phyloP scores from a whole-genome alignment of 2,329 filamentous ascomycete species.

The Exutisphaerella laricina region DNA sequence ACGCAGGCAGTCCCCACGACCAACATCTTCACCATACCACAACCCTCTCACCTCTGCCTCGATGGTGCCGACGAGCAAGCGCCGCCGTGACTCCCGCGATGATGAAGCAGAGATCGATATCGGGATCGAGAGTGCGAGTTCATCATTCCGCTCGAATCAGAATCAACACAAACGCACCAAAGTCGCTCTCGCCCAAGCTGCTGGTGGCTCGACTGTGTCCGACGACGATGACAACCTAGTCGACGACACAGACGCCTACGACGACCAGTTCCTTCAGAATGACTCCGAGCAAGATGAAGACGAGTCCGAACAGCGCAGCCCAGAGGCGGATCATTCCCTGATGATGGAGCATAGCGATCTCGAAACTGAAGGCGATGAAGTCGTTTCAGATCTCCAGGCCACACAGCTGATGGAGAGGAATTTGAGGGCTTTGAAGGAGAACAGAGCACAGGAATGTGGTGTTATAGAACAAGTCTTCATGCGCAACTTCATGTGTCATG shows the following conservation, averaged over 20 bases:
- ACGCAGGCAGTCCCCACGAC: too few species aligned
- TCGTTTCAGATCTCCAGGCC: slow-evolving; percentile 24
- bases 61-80: slow-evolving; percentile 17
- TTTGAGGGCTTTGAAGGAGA: slow-evolving; percentile 44
- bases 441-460: slow-evolving; percentile 71
- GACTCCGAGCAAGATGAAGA: slow-evolving; percentile 7
- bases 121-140: slow-evolving; percentile 27
- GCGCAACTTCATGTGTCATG: slow-evolving; percentile 95
- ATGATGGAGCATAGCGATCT: slow-evolving; percentile 8
- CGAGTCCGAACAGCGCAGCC: neutral
- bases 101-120: slow-evolving; percentile 14
- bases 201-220: slow-evolving; percentile 26
- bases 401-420: slow-evolving; percentile 31
- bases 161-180: slow-evolving; percentile 26
- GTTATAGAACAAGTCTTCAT: slow-evolving; percentile 85
- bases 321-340: slow-evolving; percentile 5
- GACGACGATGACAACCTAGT: slow-evolving; percentile 25
- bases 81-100: slow-evolving; percentile 17
- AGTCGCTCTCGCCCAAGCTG: slow-evolving; percentile 26
- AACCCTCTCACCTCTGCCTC: too few species aligned
- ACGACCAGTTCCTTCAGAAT: slow-evolving; percentile 8
- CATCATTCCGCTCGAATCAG: slow-evolving; percentile 25
- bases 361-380: slow-evolving; percentile 27
- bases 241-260: neutral
- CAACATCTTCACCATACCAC: too few species aligned